phyloP scores from a whole-genome alignment of 2,329 filamentous ascomycete species.

The Colletotrichum sp. region DNA sequence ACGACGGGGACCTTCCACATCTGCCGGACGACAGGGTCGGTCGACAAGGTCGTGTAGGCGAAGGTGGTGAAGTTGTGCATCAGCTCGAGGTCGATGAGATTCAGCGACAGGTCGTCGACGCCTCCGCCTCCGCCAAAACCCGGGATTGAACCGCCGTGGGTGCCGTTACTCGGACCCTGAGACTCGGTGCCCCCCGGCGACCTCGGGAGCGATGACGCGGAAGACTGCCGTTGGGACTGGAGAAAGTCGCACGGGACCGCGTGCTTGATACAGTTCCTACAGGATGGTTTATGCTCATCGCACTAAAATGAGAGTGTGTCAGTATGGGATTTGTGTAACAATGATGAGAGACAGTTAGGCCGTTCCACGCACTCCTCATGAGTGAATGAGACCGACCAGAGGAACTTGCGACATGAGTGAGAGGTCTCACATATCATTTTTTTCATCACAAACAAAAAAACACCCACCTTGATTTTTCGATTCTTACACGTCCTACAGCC shows the following conservation, averaged over 20 bases:
- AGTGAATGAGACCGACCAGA: not conserved
- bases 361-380: not conserved
- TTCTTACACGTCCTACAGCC: constrained; percentile 61
- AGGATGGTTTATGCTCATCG: constrained; percentile 30
- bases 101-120: constrained; percentile 30
- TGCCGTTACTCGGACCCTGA: not conserved
- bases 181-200: constrained; percentile 3
- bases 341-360: not conserved
- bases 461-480: constrained; percentile 52
- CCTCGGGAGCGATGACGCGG: constrained; percentile 4
- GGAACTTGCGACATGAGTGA: not conserved
- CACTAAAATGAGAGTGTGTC: constrained; percentile 21
- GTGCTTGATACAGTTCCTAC: constrained; percentile 31
- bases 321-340: not conserved
- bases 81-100: constrained; percentile 54
- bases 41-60: constrained; percentile 52
- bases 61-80: constrained; percentile 58
- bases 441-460: not conserved
- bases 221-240: constrained; percentile 17
- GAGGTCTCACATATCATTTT: not conserved
- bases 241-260: constrained; percentile 31
- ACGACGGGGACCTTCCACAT: constrained; percentile 54
- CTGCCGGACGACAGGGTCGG: constrained; percentile 43
- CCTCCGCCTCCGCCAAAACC: not conserved
- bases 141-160: not conserved